phyloP scores from a whole-genome alignment of 306 rosid species.

The Gastrolobium villosum region DNA sequence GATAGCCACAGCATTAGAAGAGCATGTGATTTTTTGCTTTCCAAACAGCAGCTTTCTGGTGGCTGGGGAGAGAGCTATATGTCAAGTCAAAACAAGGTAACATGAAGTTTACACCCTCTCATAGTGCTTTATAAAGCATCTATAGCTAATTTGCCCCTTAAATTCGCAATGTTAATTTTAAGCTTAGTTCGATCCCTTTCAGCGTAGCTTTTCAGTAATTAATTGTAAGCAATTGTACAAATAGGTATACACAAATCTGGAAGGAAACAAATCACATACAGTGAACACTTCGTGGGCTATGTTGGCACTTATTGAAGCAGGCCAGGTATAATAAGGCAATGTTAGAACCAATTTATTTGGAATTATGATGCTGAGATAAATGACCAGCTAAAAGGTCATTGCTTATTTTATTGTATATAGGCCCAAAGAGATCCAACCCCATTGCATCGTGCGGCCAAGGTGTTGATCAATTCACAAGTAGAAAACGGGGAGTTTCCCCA shows the following conservation, averaged over 20 bases:
- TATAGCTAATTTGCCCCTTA: neutral
- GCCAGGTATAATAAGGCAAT: conserved; percentile 54
- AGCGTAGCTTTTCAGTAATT: conserved; percentile 1
- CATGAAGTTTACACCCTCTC: neutral
- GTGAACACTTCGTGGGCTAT: conserved; percentile 84
- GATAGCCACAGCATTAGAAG: conserved; percentile 58
- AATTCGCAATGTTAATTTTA: neutral
- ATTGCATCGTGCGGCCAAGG: conserved; percentile 68
- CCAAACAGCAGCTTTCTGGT: conserved; percentile 67
- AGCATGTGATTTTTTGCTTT: conserved; percentile 73
- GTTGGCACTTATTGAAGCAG: conserved; percentile 76
- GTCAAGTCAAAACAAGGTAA: conserved; percentile 71
- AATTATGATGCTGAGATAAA: neutral
- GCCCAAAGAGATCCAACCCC: conserved; percentile 67
- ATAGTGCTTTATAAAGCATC: neutral
- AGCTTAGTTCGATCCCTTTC: neutral
- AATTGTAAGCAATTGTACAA: neutral
- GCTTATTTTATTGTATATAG: conserved; percentile 47
- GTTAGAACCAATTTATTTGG: neutral
- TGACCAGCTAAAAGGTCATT: neutral
- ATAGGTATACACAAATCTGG: conserved; percentile 76
- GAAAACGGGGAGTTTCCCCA: conserved; percentile 79
- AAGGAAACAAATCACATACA: conserved; percentile 63
- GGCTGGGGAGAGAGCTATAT: conserved; percentile 90
- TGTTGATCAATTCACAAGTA: conserved; percentile 69